Conservation (phyloP, 228 moss, liverwort and hornwort species). For the Sphagnum fallax region DNA sequence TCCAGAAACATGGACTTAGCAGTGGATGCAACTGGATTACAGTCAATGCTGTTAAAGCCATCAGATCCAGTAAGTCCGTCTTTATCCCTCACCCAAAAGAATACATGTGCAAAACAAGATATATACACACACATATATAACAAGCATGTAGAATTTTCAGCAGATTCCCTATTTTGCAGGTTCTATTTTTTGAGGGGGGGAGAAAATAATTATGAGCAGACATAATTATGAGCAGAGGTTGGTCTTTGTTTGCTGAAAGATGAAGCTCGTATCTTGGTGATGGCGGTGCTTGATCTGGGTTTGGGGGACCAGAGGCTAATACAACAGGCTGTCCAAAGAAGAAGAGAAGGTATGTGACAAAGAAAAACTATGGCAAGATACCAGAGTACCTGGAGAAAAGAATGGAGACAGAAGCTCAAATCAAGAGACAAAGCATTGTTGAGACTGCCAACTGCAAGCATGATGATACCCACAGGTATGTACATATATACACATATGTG, state of each 20-base stretch:
- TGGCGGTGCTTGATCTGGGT: too few species aligned
- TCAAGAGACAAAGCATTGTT: conserved; percentile 30
- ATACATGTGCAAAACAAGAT: too few species aligned
- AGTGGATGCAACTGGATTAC: conserved; percentile 56
- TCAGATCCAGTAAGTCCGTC: conserved; percentile 21
- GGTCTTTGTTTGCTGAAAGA: too few species aligned
- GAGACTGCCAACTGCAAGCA: conserved; percentile 45
- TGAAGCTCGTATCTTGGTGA: too few species aligned
- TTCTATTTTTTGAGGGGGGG: too few species aligned
- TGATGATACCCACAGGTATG: conserved; percentile 19
- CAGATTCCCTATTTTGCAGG: too few species aligned
- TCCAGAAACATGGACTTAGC: conserved; percentile 15
- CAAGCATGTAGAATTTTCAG: too few species aligned
- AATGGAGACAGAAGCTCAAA: conserved; percentile 19
- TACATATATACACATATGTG: too few species aligned
- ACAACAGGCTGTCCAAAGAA: conserved; percentile 42
- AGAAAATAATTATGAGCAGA: too few species aligned
- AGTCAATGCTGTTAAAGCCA: conserved; percentile 49
- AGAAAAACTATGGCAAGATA: conserved; percentile 49
- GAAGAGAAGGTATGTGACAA: conserved; percentile 32
- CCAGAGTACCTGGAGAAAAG: conserved; percentile 41
- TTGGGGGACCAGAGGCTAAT: conserved; percentile 12
- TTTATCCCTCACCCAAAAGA: too few species aligned
- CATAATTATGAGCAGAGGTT: too few species aligned
- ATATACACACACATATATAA: too few species aligned